A percentile compares a stretch with the other conserved stretches of the same genome.
phyloP scores from a whole-genome alignment of 73 alveolate genomes.

The Paramecium primaurelia region DNA sequence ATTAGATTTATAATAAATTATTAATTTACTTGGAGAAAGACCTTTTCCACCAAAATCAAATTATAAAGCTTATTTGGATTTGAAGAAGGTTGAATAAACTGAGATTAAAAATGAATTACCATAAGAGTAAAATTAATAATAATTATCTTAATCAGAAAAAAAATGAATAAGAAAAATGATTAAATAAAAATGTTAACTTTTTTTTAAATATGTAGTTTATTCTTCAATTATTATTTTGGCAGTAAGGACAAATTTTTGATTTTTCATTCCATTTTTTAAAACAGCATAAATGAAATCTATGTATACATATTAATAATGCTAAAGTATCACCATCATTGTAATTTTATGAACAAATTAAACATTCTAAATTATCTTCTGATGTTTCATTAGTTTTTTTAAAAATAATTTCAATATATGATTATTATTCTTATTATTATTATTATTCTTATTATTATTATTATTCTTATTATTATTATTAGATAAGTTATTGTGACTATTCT shows the following conservation, averaged over 20 bases:
- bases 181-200: too few species aligned
- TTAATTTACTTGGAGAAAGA: constrained; percentile 71
- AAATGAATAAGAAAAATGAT: neutral
- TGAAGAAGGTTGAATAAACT: neutral
- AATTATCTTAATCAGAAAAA: neutral
- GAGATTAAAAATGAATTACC: neutral
- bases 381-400: neutral
- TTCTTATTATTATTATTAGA: too few species aligned
- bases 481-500: too few species aligned
- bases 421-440: too few species aligned
- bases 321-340: neutral
- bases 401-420: neutral
- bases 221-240: neutral
- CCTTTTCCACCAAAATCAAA: constrained; percentile 76
- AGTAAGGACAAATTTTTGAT: neutral
- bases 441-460: neutral
- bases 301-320: neutral
- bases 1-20: constrained; percentile 71
- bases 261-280: neutral
- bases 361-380: neutral
- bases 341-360: neutral
- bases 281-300: neutral
- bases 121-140: too few species aligned
- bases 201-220: neutral
- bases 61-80: constrained; percentile 35